Percentiles rank a stretch among this genome's conserved stretches.
These are phyloP conservation scores for Penicillium odoratum DNA, from an alignment of 495 filamentous ascomycete species.

Conservation along the genomic window DNA sequence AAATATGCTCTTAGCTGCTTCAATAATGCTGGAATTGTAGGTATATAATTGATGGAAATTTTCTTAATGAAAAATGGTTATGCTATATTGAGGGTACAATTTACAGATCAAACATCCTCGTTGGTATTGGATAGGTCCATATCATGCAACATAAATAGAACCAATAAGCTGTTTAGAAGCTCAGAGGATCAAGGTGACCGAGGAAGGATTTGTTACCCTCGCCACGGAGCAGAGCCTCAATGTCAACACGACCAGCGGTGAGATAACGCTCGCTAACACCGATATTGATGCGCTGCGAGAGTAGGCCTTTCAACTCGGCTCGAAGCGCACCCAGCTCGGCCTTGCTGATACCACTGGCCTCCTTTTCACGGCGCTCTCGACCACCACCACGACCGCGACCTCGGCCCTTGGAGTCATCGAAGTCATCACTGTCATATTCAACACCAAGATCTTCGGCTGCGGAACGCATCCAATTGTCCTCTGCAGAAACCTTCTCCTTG, in stretches of 20 bases:
- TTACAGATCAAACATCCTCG: not conserved
- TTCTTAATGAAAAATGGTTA: too few species aligned
- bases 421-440: conserved; percentile 87
- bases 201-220: conserved; percentile 60
- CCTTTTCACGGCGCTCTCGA: conserved; percentile 70
- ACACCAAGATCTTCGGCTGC: conserved; percentile 94
- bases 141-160: not conserved
- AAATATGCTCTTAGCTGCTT: too few species aligned
- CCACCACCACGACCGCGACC: conserved; percentile 68
- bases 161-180: not conserved
- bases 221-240: conserved; percentile 72
- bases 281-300: conserved; percentile 78
- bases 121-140: not conserved
- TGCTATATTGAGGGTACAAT: not conserved
- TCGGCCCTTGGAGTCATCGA: conserved; percentile 62
- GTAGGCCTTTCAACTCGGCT: conserved; percentile 49
- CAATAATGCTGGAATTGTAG: too few species aligned
- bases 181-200: conserved; percentile 48
- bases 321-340: conserved; percentile 59
- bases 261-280: conserved; percentile 92
- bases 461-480: conserved; percentile 78
- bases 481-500: conserved; percentile 79
- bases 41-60: too few species aligned
- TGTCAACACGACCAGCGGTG: conserved; percentile 75
- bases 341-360: conserved; percentile 67